Evolutionary conservation across 2,329 filamentous ascomycete species (phyloP).

Genomic region (Cercospora citrullina): DNA sequence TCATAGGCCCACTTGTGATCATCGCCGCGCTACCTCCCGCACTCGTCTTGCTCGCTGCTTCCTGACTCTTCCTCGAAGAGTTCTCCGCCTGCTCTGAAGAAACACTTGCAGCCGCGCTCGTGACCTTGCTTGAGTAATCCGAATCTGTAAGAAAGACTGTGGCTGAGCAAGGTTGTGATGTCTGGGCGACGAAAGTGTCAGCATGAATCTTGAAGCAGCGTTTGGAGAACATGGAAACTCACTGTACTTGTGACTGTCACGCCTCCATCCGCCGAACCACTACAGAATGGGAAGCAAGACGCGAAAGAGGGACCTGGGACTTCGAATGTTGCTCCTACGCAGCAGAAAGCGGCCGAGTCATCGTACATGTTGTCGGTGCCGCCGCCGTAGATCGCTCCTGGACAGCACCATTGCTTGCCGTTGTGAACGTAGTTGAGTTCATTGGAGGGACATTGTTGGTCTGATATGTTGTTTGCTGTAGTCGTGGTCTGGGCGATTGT

Average conservation of each 20-base stretch:
- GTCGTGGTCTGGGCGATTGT: background rate
- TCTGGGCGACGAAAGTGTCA: background rate
- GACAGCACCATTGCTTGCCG: slow-evolving; percentile 4
- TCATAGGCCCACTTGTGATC: background rate
- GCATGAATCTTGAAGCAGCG: background rate
- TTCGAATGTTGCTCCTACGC: background rate
- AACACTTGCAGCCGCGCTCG: background rate
- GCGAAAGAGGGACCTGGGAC: background rate
- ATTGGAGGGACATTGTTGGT: background rate
- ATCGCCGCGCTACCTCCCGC: background rate
- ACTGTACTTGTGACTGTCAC: background rate
- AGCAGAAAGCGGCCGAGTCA: background rate
- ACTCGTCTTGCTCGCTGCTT: background rate
- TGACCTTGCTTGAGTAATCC: background rate
- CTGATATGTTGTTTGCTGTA: background rate
- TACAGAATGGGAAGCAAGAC: background rate
- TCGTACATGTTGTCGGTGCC: background rate
- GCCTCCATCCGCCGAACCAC: background rate
- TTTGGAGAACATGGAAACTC: background rate
- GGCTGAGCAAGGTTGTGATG: background rate
- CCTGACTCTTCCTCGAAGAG: background rate
- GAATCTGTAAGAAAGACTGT: background rate
- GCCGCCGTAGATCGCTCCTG: background rate
- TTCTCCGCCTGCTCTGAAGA: background rate
- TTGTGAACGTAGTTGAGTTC: background rate